Conservation (phyloP, 495 filamentous ascomycete species). For the Evernia prunastri region DNA sequence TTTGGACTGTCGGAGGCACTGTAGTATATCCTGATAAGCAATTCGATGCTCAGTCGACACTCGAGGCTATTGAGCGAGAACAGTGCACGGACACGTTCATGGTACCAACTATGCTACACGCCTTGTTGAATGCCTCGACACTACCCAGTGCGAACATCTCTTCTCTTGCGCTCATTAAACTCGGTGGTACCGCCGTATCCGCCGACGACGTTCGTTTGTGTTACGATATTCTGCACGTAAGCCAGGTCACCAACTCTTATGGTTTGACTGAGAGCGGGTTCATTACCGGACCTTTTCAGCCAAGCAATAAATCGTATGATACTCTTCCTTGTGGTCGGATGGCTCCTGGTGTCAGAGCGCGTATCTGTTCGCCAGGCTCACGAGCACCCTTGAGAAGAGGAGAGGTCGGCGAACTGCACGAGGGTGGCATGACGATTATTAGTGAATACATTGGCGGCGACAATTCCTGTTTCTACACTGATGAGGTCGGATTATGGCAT, state of each 20-base stretch:
- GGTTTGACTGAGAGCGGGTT: slow-evolving; percentile 41
- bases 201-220: slow-evolving; percentile 31
- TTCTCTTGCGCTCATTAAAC: slow-evolving; percentile 28
- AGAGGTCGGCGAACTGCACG: slow-evolving; percentile 39
- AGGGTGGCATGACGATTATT: slow-evolving; percentile 31
- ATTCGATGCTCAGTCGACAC: slow-evolving; percentile 33
- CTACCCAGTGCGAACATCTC: slow-evolving; percentile 22
- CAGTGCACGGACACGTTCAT: slow-evolving; percentile 30
- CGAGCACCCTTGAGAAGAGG: slow-evolving; percentile 26
- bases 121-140: slow-evolving; percentile 25
- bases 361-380: slow-evolving; percentile 33
- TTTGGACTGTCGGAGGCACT: slow-evolving; percentile 33
- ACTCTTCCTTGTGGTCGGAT: slow-evolving; percentile 30
- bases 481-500: slow-evolving; percentile 35
- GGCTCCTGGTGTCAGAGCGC: slow-evolving; percentile 31
- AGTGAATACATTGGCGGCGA: slow-evolving; percentile 29
- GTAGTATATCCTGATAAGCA: slow-evolving; percentile 31
- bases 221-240: slow-evolving; percentile 28
- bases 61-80: slow-evolving; percentile 30
- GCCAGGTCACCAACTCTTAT: slow-evolving; percentile 32
- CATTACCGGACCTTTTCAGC: slow-evolving; percentile 26
- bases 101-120: slow-evolving; percentile 37
- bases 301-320: slow-evolving; percentile 19
- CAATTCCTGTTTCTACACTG: slow-evolving; percentile 33
- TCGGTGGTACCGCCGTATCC: slow-evolving; percentile 31